phyloP scores from a whole-genome alignment of 441 rosid species.

The Viola pubescens region DNA sequence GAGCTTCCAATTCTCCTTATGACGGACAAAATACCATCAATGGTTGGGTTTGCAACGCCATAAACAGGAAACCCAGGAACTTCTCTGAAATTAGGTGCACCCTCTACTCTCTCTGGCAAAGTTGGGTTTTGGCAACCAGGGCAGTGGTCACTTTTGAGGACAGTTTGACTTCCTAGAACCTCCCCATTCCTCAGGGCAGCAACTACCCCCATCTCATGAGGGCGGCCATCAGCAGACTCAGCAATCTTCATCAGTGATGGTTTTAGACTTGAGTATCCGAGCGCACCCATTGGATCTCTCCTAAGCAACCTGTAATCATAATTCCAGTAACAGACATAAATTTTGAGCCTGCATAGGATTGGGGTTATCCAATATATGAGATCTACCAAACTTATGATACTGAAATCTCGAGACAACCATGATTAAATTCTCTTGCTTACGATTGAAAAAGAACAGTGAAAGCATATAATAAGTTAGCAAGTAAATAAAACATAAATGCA shows the following conservation, averaged over 20 bases:
- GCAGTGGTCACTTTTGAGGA: conserved; percentile 95
- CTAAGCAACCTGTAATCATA: conserved; percentile 65
- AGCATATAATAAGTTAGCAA: neutral
- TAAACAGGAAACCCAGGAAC: conserved; percentile 98
- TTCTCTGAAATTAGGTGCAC: conserved; percentile 98
- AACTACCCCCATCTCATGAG: conserved; percentile 85
- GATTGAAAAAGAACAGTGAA: neutral
- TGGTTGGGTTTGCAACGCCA: conserved; percentile 98
- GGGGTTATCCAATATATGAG: neutral
- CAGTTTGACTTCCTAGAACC: conserved; percentile 97
- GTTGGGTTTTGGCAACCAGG: conserved; percentile 83
- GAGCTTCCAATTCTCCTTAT: conserved; percentile 80
- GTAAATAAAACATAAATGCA: neutral
- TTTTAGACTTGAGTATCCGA: conserved; percentile 68
- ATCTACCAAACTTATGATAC: neutral
- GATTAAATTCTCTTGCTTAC: neutral
- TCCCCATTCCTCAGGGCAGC: conserved; percentile 93
- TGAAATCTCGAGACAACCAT: neutral
- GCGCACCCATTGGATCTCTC: conserved; percentile 99
- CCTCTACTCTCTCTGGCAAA: conserved; percentile 94
- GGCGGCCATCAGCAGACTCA: conserved; percentile 86
- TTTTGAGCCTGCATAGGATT: too few relatives aligned
- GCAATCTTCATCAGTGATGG: conserved; percentile 74
- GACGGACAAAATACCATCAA: conserved; percentile 89
- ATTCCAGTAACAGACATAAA: neutral